Evolutionary conservation across 2,329 filamentous ascomycete genomes (phyloP).

Genomic region (Paracoccidioides lutzii): DNA sequence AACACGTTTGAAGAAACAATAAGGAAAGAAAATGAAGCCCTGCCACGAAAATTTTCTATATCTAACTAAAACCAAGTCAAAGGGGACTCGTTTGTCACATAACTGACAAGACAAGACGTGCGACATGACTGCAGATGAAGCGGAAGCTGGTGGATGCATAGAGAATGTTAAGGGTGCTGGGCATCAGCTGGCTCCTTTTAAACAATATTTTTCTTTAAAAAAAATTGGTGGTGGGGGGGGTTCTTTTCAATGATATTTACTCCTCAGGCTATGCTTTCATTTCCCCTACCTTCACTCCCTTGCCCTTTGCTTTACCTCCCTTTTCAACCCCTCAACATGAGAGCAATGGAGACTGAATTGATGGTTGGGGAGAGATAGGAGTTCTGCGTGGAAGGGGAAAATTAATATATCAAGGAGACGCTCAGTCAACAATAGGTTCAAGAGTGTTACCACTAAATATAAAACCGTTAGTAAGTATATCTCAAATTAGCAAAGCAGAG

Average conservation of each 20-base stretch:
- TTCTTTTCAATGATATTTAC: too few relatives aligned
- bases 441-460: conserved; percentile 33
- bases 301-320: neutral
- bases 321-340: neutral
- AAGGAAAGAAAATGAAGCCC: neutral
- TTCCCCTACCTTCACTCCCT: neutral
- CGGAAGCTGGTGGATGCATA: neutral
- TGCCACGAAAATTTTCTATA: neutral
- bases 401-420: neutral
- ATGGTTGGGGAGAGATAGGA: neutral
- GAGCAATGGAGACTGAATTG: neutral
- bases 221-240: too few relatives aligned
- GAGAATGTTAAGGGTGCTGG: neutral
- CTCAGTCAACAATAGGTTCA: conserved; percentile 32
- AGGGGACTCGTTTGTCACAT: neutral
- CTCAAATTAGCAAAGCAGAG: conserved; percentile 5
- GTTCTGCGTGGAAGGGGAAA: too few relatives aligned
- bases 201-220: too few relatives aligned
- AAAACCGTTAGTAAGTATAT: conserved; percentile 3
- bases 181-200: too few relatives aligned
- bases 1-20: neutral
- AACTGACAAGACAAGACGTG: neutral
- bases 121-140: neutral
- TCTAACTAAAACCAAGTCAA: neutral
- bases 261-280: too few relatives aligned